Percentiles rank a stretch among this genome's conserved stretches.
Evolutionary conservation across 2,329 filamentous ascomycete genomes (phyloP).

Genomic region (Aspergillus versicolor): DNA sequence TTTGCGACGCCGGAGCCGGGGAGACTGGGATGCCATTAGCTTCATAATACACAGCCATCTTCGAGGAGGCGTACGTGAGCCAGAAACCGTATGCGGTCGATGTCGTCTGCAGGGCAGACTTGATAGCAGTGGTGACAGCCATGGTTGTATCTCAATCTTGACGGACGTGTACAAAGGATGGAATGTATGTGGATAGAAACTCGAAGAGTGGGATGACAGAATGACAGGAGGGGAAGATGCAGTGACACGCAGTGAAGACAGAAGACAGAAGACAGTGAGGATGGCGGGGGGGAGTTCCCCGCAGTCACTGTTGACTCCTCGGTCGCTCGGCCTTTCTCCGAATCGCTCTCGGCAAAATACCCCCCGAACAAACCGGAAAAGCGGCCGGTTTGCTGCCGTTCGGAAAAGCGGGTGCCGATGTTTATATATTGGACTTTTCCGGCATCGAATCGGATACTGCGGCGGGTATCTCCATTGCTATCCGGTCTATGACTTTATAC

Average conservation of each 20-base stretch:
- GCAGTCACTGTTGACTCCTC: not conserved
- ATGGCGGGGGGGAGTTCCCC: not conserved
- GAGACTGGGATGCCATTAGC: constrained; percentile 17
- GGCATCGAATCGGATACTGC: no score
- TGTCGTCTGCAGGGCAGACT: constrained; percentile 14
- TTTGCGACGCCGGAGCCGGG: constrained; percentile 32
- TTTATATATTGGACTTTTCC: no score
- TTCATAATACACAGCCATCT: not conserved
- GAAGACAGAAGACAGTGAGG: not conserved
- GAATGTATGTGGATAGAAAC: not conserved
- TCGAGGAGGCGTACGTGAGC: constrained; percentile 30
- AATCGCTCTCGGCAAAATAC: not conserved
- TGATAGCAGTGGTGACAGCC: constrained; percentile 18
- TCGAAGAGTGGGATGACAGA: not conserved
- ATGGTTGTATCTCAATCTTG: constrained; percentile 2
- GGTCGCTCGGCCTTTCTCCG: not conserved
- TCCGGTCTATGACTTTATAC: no score
- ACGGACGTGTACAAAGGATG: not conserved
- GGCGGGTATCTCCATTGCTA: no score
- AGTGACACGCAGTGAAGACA: not conserved
- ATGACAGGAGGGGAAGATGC: not conserved
- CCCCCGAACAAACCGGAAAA: not conserved
- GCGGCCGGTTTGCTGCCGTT: not conserved
- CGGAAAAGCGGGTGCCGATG: not conserved
- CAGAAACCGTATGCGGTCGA: constrained; percentile 32